Evolutionary conservation across 176 grass and related monocot genomes (phyloP).

Genomic region (Pontederia paniculata): DNA sequence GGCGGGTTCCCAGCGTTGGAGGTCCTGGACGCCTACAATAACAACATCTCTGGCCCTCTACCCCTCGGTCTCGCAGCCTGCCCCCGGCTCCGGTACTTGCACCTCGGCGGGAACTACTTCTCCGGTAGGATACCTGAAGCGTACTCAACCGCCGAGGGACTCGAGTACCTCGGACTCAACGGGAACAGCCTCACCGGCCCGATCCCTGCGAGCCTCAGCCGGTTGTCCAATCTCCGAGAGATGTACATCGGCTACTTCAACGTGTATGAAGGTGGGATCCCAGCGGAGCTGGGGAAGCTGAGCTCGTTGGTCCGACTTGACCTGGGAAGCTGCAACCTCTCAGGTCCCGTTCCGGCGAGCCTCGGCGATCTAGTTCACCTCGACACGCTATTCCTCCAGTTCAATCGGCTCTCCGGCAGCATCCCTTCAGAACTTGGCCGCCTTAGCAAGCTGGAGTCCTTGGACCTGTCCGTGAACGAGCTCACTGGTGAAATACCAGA

Average conservation of each 20-base stretch:
- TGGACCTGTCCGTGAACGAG: conserved; percentile 79
- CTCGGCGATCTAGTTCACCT: conserved; percentile 34
- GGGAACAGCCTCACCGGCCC: conserved; percentile 45
- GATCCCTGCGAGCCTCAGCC: conserved; percentile 27
- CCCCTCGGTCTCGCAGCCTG: conserved; percentile 4
- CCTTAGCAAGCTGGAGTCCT: conserved; percentile 27
- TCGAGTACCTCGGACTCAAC: conserved; percentile 79
- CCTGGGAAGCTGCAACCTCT: conserved; percentile 60
- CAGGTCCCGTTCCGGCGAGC: conserved; percentile 42
- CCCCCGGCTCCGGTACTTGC: conserved; percentile 37
- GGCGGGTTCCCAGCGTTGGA: conserved; percentile 30
- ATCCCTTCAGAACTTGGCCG: conserved; percentile 43
- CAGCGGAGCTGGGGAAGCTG: conserved; percentile 42
- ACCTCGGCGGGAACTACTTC: conserved; percentile 91
- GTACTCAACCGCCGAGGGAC: conserved; percentile 31
- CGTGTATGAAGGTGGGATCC: conserved; percentile 55
- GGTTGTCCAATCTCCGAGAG: conserved; percentile 17
- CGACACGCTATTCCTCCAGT: conserved; percentile 54
- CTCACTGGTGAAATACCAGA: conserved; percentile 56
- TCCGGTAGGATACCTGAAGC: conserved; percentile 38
- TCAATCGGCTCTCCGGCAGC: conserved; percentile 43
- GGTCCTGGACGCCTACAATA: conserved; percentile 73
- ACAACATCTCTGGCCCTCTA: conserved; percentile 64
- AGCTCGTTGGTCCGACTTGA: conserved; percentile 42
- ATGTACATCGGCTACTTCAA: conserved; percentile 78